Evolutionary conservation across 306 rosid species (phyloP).

Genomic region (Cucurbita moschata): DNA sequence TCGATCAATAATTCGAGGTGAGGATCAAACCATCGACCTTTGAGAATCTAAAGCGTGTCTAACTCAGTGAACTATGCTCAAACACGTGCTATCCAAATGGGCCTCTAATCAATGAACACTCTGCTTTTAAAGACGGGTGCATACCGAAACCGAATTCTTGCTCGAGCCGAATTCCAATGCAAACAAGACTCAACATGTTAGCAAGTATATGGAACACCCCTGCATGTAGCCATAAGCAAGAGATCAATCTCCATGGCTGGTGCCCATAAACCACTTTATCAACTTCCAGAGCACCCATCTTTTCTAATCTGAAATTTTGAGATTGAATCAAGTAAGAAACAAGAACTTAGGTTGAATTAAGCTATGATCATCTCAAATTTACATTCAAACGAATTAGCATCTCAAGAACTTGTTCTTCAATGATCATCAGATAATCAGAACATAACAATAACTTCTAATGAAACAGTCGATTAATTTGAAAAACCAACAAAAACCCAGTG

Average conservation of each 20-base stretch:
- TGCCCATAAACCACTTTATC: constrained; percentile 8
- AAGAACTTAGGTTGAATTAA: not conserved
- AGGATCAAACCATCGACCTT: too few species aligned
- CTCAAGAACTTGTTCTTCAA: not conserved
- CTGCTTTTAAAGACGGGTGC: not conserved
- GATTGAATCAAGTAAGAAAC: not conserved
- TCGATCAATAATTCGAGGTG: too few species aligned
- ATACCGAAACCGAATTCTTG: constrained; percentile 12
- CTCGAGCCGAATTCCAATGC: constrained; percentile 13
- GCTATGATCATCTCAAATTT: not conserved
- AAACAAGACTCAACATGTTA: constrained; percentile 11
- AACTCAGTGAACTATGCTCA: too few species aligned
- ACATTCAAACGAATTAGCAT: not conserved
- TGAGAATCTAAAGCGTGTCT: too few species aligned
- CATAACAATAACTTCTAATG: not conserved
- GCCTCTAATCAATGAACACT: too few species aligned
- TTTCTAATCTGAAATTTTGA: constrained; percentile 11
- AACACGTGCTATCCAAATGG: not conserved
- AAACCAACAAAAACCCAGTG: not conserved
- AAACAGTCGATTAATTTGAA: not conserved
- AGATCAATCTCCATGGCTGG: constrained; percentile 14
- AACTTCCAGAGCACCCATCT: constrained; percentile 14
- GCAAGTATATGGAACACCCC: constrained; percentile 15
- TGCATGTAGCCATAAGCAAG: constrained; percentile 15
- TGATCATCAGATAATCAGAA: not conserved